A percentile compares a stretch with the other conserved stretches of the same genome.
Conservation (phyloP, 495 filamentous ascomycete genomes). For the Hypoxylon subgilvum region DNA sequence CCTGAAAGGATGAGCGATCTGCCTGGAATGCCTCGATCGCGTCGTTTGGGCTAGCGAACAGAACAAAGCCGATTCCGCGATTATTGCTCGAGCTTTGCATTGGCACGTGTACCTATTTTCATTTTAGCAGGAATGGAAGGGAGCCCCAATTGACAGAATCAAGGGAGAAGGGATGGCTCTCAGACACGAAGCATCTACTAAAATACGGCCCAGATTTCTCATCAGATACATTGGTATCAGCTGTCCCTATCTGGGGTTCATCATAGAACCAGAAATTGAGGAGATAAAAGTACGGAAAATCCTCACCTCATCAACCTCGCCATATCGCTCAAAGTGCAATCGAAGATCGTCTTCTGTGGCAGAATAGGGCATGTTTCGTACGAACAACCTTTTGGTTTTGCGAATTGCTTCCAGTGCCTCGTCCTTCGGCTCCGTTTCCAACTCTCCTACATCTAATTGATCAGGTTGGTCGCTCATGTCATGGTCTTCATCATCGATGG, state of each 20-base stretch:
- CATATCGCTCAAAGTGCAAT: constrained; percentile 70
- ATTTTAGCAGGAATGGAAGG: constrained; percentile 41
- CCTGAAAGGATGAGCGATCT: constrained; percentile 87
- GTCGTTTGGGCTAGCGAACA: constrained; percentile 69
- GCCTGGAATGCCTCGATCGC: constrained; percentile 77
- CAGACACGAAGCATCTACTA: constrained; percentile 67
- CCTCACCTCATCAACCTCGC: constrained; percentile 85
- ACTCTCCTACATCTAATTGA: constrained; percentile 35
- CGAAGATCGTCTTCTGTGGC: constrained; percentile 78
- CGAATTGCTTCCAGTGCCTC: constrained; percentile 55
- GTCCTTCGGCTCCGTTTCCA: constrained; percentile 37
- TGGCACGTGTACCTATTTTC: constrained; percentile 42
- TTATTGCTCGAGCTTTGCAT: constrained; percentile 37
- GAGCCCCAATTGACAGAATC: constrained; percentile 26
- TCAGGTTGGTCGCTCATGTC: constrained; percentile 30
- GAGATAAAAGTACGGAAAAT: constrained; percentile 29
- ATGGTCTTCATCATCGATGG: constrained; percentile 35
- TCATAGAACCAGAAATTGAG: constrained; percentile 64
- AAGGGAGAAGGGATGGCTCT: constrained; percentile 42
- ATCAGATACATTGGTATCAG: constrained; percentile 75
- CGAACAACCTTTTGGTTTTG: constrained; percentile 74
- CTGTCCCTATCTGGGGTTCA: constrained; percentile 99
- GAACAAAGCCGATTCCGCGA: constrained; percentile 72
- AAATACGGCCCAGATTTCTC: constrained; percentile 66
- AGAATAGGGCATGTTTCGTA: constrained; percentile 86